Evolutionary conservation across 177 flowering plant species (phyloP).

Genomic region (Vitis hybrid): DNA sequence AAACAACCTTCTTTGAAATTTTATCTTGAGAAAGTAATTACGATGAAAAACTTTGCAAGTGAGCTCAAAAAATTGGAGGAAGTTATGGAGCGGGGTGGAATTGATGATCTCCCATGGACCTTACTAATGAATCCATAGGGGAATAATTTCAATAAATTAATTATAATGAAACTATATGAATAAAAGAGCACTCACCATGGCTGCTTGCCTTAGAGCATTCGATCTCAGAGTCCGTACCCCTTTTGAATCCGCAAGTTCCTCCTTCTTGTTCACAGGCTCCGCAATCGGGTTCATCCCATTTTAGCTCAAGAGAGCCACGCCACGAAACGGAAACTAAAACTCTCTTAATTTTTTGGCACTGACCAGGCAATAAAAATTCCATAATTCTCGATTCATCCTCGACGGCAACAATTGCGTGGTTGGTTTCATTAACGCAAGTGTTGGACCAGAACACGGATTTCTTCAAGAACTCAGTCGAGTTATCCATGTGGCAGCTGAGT

Average conservation of each 20-base stretch:
- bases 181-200: not conserved
- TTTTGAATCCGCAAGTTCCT: slow-evolving; percentile 3
- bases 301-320: not conserved
- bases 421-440: slow-evolving; percentile 20
- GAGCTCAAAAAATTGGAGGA: too few relatives aligned
- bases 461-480: not conserved
- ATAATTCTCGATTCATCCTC: not conserved
- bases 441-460: not conserved
- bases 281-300: slow-evolving; percentile 10
- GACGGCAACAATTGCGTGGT: slow-evolving; percentile 13
- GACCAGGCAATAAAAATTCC: too few relatives aligned
- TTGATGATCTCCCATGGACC: too few relatives aligned
- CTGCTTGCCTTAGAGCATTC: not conserved
- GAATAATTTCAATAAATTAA: not conserved
- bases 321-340: not conserved
- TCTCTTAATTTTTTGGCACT: not conserved
- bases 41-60: too few relatives aligned
- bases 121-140: too few relatives aligned
- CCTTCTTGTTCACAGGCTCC: not conserved
- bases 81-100: too few relatives aligned
- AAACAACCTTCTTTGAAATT: too few relatives aligned
- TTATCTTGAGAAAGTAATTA: too few relatives aligned
- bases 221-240: not conserved
- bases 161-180: not conserved
- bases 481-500: slow-evolving; percentile 23